A percentile compares a stretch with the other conserved stretches of the same genome.
These are phyloP conservation scores for Mollisia scopiformis DNA, from an alignment of 2,329 filamentous ascomycete species.

Conservation along the genomic window DNA sequence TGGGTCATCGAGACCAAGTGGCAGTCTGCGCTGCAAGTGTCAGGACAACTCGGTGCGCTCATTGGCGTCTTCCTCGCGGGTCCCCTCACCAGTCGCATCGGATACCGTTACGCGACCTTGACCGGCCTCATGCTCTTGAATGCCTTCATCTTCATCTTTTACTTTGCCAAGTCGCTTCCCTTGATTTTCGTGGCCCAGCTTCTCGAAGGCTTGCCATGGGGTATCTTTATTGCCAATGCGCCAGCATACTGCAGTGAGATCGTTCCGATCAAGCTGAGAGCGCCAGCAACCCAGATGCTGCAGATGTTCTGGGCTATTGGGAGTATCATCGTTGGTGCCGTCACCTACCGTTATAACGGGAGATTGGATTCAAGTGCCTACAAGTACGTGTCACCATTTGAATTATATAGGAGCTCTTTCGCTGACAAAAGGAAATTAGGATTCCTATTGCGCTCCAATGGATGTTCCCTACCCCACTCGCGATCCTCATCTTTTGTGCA, in stretches of 20 bases:
- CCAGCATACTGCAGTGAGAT: conserved; percentile 66
- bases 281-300: conserved; percentile 62
- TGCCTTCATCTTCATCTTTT: conserved; percentile 44
- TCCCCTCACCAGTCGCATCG: conserved; percentile 60
- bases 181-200: conserved; percentile 56
- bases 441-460: conserved; percentile 55
- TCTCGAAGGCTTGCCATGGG: conserved; percentile 66
- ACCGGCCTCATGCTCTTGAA: conserved; percentile 58
- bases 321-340: conserved; percentile 59
- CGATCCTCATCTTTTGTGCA: conserved; percentile 49
- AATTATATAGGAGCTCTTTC: conserved; percentile 14
- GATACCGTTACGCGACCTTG: conserved; percentile 64
- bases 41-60: conserved; percentile 60
- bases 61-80: conserved; percentile 62
- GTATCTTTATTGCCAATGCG: conserved; percentile 67
- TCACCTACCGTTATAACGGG: conserved; percentile 56
- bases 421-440: conserved; percentile 42
- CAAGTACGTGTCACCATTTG: conserved; percentile 40
- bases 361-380: conserved; percentile 40
- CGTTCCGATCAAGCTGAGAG: conserved; percentile 59
- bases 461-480: conserved; percentile 55
- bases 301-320: conserved; percentile 71
- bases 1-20: conserved; percentile 53
- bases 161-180: conserved; percentile 46
- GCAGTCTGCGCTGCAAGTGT: conserved; percentile 59